Conservation (phyloP, 1,284 basidiomycete species). For the Sanghuangporus weigelae region DNA sequence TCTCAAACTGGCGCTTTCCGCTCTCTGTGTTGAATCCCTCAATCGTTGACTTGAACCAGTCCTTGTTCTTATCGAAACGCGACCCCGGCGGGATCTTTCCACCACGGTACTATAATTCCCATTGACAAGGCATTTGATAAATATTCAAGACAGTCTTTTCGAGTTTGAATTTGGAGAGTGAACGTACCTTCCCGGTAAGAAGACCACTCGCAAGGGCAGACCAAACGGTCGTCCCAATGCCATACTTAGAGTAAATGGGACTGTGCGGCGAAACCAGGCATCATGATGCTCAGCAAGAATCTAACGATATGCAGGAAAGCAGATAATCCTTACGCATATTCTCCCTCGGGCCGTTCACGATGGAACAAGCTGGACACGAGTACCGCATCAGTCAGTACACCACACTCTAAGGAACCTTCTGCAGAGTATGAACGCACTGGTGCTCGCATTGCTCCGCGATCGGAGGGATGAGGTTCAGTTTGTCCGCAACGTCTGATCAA, state of each 20-base stretch:
- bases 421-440: constrained; percentile 34
- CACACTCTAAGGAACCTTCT: background rate
- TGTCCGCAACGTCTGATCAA: constrained; percentile 56
- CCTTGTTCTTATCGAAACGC: constrained; percentile 51
- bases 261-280: constrained; percentile 26
- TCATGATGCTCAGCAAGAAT: background rate
- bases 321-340: constrained; percentile 53
- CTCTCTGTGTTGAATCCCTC: constrained; percentile 40
- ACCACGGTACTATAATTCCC: constrained; percentile 35
- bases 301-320: background rate
- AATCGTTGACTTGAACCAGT: constrained; percentile 43
- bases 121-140: no score
- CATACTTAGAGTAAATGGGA: constrained; percentile 55
- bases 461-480: constrained; percentile 67
- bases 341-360: constrained; percentile 74
- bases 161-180: no score
- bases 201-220: constrained; percentile 69
- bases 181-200: constrained; percentile 63
- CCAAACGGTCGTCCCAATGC: constrained; percentile 67
- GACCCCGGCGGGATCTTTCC: constrained; percentile 50
- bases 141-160: no score
- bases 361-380: constrained; percentile 50
- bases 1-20: constrained; percentile 62
- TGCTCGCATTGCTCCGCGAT: constrained; percentile 79
- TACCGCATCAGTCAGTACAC: background rate